Evolutionary conservation across 2,329 filamentous ascomycete genomes (phyloP), one percentile per base, ranked within the genome.

Genomic region (Cladobotryum protrusum): DNA sequence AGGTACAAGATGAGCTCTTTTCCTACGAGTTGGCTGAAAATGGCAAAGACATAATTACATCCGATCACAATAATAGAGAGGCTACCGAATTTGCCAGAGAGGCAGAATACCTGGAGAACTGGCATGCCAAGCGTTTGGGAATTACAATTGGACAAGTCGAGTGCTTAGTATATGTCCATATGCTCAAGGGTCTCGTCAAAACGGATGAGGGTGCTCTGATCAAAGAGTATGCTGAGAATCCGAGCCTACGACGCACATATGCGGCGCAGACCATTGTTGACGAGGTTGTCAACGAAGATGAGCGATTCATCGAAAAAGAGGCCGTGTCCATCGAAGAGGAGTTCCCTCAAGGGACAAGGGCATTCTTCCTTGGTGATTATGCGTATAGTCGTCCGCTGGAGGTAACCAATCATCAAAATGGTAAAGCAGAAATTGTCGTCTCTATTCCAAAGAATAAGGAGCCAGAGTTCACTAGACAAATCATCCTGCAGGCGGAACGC

Each of bases 321-420:
- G 91, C 93, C n/a, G 64, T 95, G 5, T 87, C 92, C 1, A 85
- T 99, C 33, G 86, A 91, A 58, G 85, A 96, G 65, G 93, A 99
- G 62, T 97, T 96, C 55, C 91, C 93, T 0, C 70, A 84, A 49
- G 85, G 83, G 36, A 87, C 89, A 2, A 81, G 85, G 49, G 90
- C 87, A 1, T 99, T 99, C 72, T 97, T 96, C 74, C 73, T 99
- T 2, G 93, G 93, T 43, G 91, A 96, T 35, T 95, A 86, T 69
- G 89, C 89, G 47, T 97, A 95, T 61, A 93, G 93, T 14, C 82
- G 91, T 35, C 92, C 93, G 3, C 72, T 96, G n/a, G 84, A 93
- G 64, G 83, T 99, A 18, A 79, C 81, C 19, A 82, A 81, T 1
- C 89, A 97, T 62, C 75, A 76, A 14, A 76, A 81, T 52, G 85